These are phyloP conservation scores for Penicillium sp. DNA, from an alignment of 2,329 filamentous ascomycete genomes.

Conservation along the genomic window DNA sequence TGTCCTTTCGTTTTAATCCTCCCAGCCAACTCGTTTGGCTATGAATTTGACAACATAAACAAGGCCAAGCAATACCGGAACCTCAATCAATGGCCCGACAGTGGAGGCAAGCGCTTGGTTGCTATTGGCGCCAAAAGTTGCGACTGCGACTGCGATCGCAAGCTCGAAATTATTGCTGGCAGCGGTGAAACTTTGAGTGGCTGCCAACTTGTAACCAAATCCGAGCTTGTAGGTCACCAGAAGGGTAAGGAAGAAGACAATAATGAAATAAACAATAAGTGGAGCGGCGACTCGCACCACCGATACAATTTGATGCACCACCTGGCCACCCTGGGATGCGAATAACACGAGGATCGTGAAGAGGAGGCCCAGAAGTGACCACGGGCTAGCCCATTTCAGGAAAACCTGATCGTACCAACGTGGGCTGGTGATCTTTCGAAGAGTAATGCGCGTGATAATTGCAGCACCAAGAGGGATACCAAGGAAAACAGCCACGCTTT, in stretches of 20 bases:
- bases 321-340: slow-evolving; percentile 72
- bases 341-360: slow-evolving; percentile 88
- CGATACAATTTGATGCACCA: slow-evolving; percentile 78
- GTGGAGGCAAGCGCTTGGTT: slow-evolving; percentile 79
- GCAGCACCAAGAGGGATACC: slow-evolving; percentile 80
- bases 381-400: slow-evolving; percentile 66
- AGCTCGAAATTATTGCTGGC: slow-evolving; percentile 93
- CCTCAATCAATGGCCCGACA: slow-evolving; percentile 81
- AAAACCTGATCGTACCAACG: slow-evolving; percentile 68
- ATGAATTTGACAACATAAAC: slow-evolving; percentile 65
- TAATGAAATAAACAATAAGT: slow-evolving; percentile 73
- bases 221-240: slow-evolving; percentile 60
- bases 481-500: slow-evolving; percentile 78
- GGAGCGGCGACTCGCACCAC: slow-evolving; percentile 80
- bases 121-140: slow-evolving; percentile 73
- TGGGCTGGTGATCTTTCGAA: slow-evolving; percentile 56
- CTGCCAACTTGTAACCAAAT: slow-evolving; percentile 67
- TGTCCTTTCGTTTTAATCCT: slow-evolving; percentile 8
- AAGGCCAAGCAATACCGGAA: slow-evolving; percentile 73
- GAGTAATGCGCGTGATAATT: slow-evolving; percentile 66
- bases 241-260: slow-evolving; percentile 71
- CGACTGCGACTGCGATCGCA: slow-evolving; percentile 82
- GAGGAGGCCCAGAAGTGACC: slow-evolving; percentile 76
- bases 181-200: slow-evolving; percentile 82
- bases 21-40: slow-evolving; percentile 26